Evolutionary conservation across 2,329 filamentous ascomycete species (phyloP).

Genomic region (Monosporascus sp.): DNA sequence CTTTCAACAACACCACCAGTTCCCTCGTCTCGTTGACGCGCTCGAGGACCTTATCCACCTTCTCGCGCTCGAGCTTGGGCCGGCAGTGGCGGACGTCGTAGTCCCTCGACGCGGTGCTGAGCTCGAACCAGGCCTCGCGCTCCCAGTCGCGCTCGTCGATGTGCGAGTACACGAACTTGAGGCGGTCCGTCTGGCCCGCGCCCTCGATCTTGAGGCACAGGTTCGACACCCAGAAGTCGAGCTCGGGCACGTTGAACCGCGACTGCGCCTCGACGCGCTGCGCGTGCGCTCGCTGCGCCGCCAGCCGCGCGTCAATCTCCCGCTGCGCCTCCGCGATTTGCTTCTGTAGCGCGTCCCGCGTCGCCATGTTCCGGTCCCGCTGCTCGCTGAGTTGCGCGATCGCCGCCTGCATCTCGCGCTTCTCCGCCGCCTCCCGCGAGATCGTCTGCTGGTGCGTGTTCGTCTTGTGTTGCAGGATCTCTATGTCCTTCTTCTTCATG

Average conservation of each 20-base stretch:
- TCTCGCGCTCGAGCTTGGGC: constrained; percentile 76
- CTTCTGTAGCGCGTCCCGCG: constrained; percentile 50
- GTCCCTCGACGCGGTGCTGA: constrained; percentile 73
- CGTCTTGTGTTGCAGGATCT: constrained; percentile 70
- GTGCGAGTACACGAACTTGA: constrained; percentile 88
- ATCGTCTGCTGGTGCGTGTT: constrained; percentile 66
- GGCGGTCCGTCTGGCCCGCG: constrained; percentile 71
- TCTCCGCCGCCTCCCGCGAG: constrained; percentile 72
- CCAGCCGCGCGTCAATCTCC: constrained; percentile 62
- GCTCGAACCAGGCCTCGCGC: constrained; percentile 87
- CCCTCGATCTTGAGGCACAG: constrained; percentile 87
- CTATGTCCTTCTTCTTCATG: constrained; percentile 81
- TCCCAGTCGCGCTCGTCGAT: constrained; percentile 84
- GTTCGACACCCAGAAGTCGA: constrained; percentile 94
- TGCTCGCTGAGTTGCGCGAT: constrained; percentile 54
- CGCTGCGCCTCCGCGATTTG: constrained; percentile 64
- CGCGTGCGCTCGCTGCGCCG: constrained; percentile 67
- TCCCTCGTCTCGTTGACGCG: constrained; percentile 76
- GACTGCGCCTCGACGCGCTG: constrained; percentile 76
- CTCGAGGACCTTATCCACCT: constrained; percentile 71
- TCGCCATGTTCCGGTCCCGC: constrained; percentile 54
- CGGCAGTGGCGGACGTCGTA: constrained; percentile 78
- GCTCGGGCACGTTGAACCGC: constrained; percentile 84
- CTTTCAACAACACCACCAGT: constrained; percentile 67
- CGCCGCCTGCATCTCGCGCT: constrained; percentile 63